These are phyloP conservation scores for Blepharisma japonicum DNA, from an alignment of 73 alveolate genomes.

Conservation along the genomic window DNA sequence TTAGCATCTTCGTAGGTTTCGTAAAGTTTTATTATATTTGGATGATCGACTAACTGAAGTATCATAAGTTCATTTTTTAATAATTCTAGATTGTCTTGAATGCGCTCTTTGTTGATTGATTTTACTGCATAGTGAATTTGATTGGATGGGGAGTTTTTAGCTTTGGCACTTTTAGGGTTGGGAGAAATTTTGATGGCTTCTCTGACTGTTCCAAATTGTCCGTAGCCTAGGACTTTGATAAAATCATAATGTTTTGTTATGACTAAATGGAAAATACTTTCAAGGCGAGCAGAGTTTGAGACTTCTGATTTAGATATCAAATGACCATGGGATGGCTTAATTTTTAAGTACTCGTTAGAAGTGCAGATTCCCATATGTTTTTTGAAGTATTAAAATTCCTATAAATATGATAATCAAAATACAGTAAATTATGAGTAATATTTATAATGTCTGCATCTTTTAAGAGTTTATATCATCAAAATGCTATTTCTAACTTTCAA, in stretches of 20 bases:
- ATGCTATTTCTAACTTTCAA: too few relatives aligned
- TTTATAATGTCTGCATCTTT: too few relatives aligned
- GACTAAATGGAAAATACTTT: constrained; percentile 12
- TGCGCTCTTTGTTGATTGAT: neutral
- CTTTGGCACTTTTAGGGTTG: neutral
- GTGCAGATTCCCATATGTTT: too few relatives aligned
- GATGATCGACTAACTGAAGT: constrained; percentile 55
- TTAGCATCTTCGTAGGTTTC: constrained; percentile 55
- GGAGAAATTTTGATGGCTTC: neutral
- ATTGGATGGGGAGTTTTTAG: neutral
- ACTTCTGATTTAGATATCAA: constrained; percentile 19
- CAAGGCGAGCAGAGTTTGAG: neutral
- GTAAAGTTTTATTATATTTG: constrained; percentile 57
- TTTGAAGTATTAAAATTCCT: too few relatives aligned
- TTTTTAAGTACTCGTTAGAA: too few relatives aligned
- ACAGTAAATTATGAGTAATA: too few relatives aligned
- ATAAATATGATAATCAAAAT: too few relatives aligned
- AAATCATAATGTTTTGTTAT: constrained; percentile 7
- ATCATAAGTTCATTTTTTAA: constrained; percentile 48
- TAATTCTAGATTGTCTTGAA: neutral
- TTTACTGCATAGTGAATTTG: constrained; percentile 9
- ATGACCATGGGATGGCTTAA: neutral
- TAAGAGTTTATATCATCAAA: too few relatives aligned
- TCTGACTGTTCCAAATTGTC: constrained; percentile 35
- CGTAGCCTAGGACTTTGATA: constrained; percentile 29